Percentiles rank a stretch among this genome's conserved stretches.
Evolutionary conservation across 805 yeast species (phyloP).

Genomic region (Ogataea populi-albae): DNA sequence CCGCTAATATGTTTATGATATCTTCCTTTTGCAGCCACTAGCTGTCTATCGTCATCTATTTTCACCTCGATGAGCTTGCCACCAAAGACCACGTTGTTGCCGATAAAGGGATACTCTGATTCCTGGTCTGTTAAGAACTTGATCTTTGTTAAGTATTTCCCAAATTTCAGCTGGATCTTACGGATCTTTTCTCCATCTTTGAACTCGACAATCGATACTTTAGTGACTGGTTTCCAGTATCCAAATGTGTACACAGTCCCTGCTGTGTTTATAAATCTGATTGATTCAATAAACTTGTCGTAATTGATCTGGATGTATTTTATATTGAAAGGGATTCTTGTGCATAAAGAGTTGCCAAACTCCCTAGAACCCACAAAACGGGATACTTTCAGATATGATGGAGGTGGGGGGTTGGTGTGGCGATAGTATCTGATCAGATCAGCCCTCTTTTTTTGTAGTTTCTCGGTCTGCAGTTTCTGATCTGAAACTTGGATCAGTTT

Average conservation of each 20-base stretch:
- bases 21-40: constrained; percentile 17
- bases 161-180: constrained; percentile 11
- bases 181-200: constrained; percentile 11
- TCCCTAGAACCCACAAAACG: constrained; percentile 12
- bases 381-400: constrained; percentile 14
- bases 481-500: constrained; percentile 10
- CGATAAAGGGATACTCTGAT: constrained; percentile 8
- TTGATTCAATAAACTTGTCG: constrained; percentile 17
- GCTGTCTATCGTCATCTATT: constrained; percentile 12
- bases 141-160: constrained; percentile 12
- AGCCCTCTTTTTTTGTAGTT: constrained; percentile 7
- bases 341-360: constrained; percentile 9
- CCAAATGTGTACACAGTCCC: constrained; percentile 17
- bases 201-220: constrained; percentile 8
- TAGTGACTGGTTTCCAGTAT: constrained; percentile 13
- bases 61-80: constrained; percentile 8
- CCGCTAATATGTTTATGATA: constrained; percentile 18
- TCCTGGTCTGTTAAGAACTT: constrained; percentile 11
- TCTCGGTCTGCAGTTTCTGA: constrained; percentile 7
- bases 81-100: constrained; percentile 9
- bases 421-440: constrained; percentile 6
- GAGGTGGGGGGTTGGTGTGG: constrained; percentile 13
- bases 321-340: constrained; percentile 12
- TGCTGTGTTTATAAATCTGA: constrained; percentile 11
- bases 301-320: constrained; percentile 13